phyloP scores from a whole-genome alignment of 1,284 basidiomycete genomes.

The Puccinia novopanici region DNA sequence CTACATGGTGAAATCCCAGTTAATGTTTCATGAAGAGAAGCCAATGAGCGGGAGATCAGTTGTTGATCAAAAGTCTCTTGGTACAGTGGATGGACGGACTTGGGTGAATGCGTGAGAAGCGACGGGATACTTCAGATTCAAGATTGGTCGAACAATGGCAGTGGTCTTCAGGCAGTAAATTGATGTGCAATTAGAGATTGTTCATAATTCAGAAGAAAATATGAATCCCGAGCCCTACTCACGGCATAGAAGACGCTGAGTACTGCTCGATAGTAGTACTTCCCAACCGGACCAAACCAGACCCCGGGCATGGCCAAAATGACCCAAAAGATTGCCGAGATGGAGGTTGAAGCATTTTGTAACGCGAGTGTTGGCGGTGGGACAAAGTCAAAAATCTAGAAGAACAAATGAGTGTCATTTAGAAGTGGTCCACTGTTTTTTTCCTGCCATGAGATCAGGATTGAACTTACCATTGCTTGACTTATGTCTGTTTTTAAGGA shows the following conservation, averaged over 20 bases:
- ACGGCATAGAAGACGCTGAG: conserved; percentile 49
- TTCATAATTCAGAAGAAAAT: neutral
- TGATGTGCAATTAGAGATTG: neutral
- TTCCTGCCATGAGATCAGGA: neutral
- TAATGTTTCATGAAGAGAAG: neutral
- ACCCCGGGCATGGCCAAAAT: conserved; percentile 46
- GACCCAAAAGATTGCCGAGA: conserved; percentile 48
- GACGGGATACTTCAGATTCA: conserved; percentile 39
- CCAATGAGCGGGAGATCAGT: neutral
- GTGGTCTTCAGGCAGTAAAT: conserved; percentile 36
- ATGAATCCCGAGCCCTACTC: conserved; percentile 1
- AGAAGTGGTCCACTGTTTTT: neutral
- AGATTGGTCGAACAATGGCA: conserved; percentile 45
- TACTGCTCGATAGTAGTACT: conserved; percentile 50
- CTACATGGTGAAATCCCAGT: neutral
- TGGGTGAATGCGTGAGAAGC: conserved; percentile 43
- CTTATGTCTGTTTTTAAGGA: conserved; percentile 36
- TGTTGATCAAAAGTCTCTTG: neutral
- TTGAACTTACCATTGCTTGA: conserved; percentile 42
- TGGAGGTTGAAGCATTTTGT: conserved; percentile 40
- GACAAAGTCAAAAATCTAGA: conserved; percentile 48
- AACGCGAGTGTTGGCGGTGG: conserved; percentile 43
- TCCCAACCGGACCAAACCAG: conserved; percentile 50
- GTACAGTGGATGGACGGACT: neutral
- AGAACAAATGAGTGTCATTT: neutral